Conservation (phyloP, 495 filamentous ascomycete genomes). For the Achaetomiella virescens region DNA sequence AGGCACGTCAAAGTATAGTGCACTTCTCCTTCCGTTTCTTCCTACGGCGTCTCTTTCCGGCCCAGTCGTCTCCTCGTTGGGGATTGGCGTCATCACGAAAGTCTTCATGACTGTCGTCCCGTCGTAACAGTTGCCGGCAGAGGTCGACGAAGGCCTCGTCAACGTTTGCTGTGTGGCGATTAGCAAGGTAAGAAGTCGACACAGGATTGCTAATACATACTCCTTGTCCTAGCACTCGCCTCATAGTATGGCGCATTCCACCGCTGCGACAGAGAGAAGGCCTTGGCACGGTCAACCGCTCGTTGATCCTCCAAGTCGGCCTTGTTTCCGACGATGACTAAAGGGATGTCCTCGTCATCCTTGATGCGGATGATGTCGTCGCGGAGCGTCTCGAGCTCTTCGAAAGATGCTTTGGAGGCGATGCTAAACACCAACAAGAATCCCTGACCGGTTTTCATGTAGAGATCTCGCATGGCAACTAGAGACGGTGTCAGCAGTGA, state of each 20-base stretch:
- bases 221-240: constrained; percentile 70
- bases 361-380: constrained; percentile 98
- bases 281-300: constrained; percentile 70
- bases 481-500: neutral
- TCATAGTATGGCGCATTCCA: constrained; percentile 97
- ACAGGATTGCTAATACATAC: constrained; percentile 31
- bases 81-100: constrained; percentile 37
- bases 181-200: neutral
- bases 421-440: constrained; percentile 98
- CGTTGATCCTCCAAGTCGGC: constrained; percentile 91
- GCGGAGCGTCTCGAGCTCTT: constrained; percentile 79
- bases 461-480: constrained; percentile 72
- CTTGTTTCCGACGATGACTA: constrained; percentile 98
- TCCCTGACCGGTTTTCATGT: constrained; percentile 95
- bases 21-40: constrained; percentile 25
- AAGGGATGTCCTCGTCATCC: constrained; percentile 82
- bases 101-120: constrained; percentile 49
- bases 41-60: constrained; percentile 13
- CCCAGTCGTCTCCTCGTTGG: constrained; percentile 22
- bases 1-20: constrained; percentile 21
- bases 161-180: constrained; percentile 60
- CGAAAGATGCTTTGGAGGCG: constrained; percentile 76
- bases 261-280: constrained; percentile 77
- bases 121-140: constrained; percentile 83
- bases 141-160: constrained; percentile 94